These are phyloP conservation scores for Ceratocystis harringtonii DNA, from an alignment of 2,329 filamentous ascomycete genomes.

Conservation along the genomic window DNA sequence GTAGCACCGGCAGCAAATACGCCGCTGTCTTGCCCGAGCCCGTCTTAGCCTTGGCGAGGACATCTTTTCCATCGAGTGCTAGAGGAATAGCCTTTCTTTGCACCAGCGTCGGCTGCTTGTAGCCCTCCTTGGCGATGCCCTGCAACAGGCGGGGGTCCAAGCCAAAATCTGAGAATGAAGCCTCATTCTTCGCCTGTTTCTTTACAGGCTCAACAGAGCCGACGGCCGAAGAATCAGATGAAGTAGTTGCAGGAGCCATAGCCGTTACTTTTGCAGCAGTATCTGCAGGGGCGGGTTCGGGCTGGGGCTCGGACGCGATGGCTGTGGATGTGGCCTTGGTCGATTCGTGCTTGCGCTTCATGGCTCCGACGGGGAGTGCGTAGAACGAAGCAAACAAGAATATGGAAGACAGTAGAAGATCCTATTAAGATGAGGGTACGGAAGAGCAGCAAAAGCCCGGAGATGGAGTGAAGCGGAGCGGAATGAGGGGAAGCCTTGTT, in stretches of 20 bases:
- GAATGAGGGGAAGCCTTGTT: background rate
- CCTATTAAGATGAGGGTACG: conserved; percentile 17
- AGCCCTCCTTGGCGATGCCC: conserved; percentile 71
- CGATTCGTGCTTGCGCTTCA: conserved; percentile 49
- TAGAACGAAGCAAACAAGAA: conserved; percentile 6
- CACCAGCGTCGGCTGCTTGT: conserved; percentile 72
- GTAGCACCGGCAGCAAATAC: conserved; percentile 78
- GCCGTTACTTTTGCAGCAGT: conserved; percentile 20
- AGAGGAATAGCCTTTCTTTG: conserved; percentile 80
- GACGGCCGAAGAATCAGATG: background rate
- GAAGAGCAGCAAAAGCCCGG: background rate
- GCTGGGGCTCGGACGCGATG: background rate
- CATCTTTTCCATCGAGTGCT: conserved; percentile 73
- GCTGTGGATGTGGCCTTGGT: conserved; percentile 26
- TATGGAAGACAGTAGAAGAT: conserved; percentile 14
- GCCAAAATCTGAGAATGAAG: conserved; percentile 58
- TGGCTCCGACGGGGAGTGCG: conserved; percentile 20
- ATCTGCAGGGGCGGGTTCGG: conserved; percentile 11
- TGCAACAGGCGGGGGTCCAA: conserved; percentile 78
- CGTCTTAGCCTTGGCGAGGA: conserved; percentile 83
- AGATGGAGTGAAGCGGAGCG: background rate
- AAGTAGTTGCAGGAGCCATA: conserved; percentile 17
- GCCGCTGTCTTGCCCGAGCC: conserved; percentile 97
- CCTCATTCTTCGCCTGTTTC: background rate
- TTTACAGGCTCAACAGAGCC: background rate